Evolutionary conservation across 2,329 filamentous ascomycete species (phyloP), one percentile per base, ranked within the genome.

Genomic region (Sclerotinia spermophila): DNA sequence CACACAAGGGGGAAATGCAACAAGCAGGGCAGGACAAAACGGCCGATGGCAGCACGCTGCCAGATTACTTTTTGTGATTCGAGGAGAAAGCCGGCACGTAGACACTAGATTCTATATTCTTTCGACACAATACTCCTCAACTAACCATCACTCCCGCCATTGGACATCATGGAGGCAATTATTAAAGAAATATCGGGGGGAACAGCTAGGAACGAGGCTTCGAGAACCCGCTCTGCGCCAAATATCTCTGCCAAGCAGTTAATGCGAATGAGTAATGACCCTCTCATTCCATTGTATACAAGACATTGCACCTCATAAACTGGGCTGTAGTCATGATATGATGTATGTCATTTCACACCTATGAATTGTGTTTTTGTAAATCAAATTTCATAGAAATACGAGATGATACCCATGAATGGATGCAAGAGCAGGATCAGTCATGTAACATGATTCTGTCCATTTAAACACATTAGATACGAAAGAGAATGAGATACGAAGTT

Each of bases 1-100:
- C 90, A 75, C 92, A 96, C 79, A 92, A 97, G 78, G 94, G 96
- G 77, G 94, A 97, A 79, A 86, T 92, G 78, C 93, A 96, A 80
- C 88, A 90, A 92, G 81, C 87, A 89, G 72, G 89, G 72, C 86
- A 87, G 77, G 93, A 96, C 71, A 94, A 94, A 82, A 79, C 82
- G n/a, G 85, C 84, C 3, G 88, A 90, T 73, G 86, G 85, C 3
- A 89, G 83, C 68, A 83, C 85, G 79, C 80, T 96, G 77, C 92
- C 88, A 3, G 89, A 91, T 77, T 91, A 91, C 80, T 93, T 93
- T 81, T 84, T 93, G 81, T 92, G 68, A 65, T 53, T 27, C 5
- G 10, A 30, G 6, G 10, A 69, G 51, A 68, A 58, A 42, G 33
- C 19, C 8, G 19, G 27, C 27, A 27, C 17, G 33, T 59, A 44